Evolutionary conservation across 1,284 basidiomycete species (phyloP).

Genomic region (Sanghuangporus sanghuang): DNA sequence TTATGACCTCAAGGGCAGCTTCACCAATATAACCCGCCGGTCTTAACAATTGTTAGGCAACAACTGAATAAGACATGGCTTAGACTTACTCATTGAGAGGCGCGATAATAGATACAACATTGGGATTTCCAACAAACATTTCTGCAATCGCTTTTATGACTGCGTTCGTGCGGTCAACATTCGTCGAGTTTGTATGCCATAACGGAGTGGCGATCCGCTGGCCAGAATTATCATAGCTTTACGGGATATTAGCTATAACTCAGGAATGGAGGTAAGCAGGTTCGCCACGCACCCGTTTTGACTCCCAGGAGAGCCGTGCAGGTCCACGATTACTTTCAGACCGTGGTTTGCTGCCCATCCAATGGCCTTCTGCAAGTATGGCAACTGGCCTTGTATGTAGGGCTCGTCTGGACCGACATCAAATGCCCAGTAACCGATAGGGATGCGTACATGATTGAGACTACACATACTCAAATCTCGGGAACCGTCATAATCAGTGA

Average conservation of each 20-base stretch:
- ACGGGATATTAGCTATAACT: neutral
- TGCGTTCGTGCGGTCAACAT: conserved; percentile 65
- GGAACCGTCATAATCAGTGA: neutral
- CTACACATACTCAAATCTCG: conserved; percentile 29
- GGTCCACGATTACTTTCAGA: conserved; percentile 78
- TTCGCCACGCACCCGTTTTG: conserved; percentile 61
- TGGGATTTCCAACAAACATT: conserved; percentile 49
- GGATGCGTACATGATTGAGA: conserved; percentile 82
- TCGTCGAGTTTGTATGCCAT: conserved; percentile 67
- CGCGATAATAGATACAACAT: conserved; percentile 68
- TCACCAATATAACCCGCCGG: conserved; percentile 70
- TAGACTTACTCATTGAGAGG: conserved; percentile 70
- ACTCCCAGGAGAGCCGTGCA: conserved; percentile 83
- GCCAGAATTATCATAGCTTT: conserved; percentile 83
- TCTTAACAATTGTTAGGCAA: conserved; percentile 34
- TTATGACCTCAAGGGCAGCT: conserved; percentile 49
- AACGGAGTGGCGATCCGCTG: conserved; percentile 52
- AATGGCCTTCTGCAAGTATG: conserved; percentile 72
- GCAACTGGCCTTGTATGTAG: conserved; percentile 76
- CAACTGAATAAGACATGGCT: neutral
- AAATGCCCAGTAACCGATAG: conserved; percentile 92
- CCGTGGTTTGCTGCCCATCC: conserved; percentile 73
- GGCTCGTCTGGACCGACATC: conserved; percentile 78
- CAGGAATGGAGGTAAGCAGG: neutral
- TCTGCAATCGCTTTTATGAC: conserved; percentile 62